Evolutionary conservation across 768 basidiomycete species (phyloP).

Genomic region (Kwoniella sp.): DNA sequence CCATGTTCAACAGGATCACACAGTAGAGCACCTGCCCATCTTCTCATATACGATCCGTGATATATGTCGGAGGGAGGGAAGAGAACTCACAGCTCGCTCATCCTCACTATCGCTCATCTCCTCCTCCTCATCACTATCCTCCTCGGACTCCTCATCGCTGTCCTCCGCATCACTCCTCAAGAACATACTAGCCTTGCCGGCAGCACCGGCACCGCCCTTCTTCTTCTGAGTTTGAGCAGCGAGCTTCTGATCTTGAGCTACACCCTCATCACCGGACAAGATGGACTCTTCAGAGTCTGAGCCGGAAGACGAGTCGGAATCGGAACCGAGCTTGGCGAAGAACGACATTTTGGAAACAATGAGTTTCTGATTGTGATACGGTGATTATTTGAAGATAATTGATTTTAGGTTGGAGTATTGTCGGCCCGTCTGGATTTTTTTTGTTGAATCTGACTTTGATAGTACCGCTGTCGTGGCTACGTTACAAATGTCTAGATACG

Average conservation of each 20-base stretch:
- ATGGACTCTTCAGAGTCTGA: conserved; percentile 54
- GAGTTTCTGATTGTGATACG: background rate
- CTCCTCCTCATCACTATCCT: conserved; percentile 57
- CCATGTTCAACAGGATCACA: too few relatives aligned
- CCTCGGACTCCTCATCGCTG: conserved; percentile 63
- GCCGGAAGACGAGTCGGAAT: conserved; percentile 43
- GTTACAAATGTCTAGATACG: background rate
- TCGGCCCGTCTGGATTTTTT: background rate
- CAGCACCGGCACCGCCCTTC: conserved; percentile 13
- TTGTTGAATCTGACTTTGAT: background rate
- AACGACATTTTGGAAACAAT: conserved; percentile 45
- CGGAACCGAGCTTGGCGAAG: conserved; percentile 49
- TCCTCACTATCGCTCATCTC: conserved; percentile 54
- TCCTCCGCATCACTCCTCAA: conserved; percentile 60
- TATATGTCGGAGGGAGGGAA: too few relatives aligned
- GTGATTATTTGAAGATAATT: too few relatives aligned
- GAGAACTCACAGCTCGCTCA: conserved; percentile 30
- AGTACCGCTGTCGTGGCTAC: background rate
- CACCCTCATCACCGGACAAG: conserved; percentile 47
- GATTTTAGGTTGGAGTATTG: background rate
- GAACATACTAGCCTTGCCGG: conserved; percentile 37
- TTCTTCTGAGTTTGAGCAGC: conserved; percentile 22
- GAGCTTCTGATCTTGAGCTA: conserved; percentile 39
- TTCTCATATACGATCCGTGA: too few relatives aligned
- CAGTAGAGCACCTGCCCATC: too few relatives aligned